Percentiles rank a stretch among this genome's conserved stretches.
phyloP scores from a whole-genome alignment of 495 filamentous ascomycete species.

The Penicillium simplicissimum region DNA sequence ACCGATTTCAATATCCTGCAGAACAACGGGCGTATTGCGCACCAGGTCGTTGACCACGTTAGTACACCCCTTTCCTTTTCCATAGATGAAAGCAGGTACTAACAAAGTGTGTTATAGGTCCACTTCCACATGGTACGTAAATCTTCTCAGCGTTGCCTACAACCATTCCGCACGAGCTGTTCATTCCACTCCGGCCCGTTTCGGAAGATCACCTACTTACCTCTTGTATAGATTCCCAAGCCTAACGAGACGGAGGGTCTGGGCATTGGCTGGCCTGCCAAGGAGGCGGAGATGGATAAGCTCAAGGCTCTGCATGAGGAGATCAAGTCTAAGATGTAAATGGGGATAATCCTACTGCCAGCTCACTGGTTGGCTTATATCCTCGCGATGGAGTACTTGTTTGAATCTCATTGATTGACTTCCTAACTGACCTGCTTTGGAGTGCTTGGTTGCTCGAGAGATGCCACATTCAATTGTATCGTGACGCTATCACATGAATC shows the following conservation, averaged over 20 bases:
- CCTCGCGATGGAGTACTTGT: background rate
- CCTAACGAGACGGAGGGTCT: conserved; percentile 83
- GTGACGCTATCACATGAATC: background rate
- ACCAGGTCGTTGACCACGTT: conserved; percentile 93
- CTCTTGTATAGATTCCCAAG: conserved; percentile 77
- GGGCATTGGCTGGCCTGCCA: conserved; percentile 74
- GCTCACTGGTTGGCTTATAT: too few relatives aligned
- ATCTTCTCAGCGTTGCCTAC: background rate
- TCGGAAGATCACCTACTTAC: conserved; percentile 16
- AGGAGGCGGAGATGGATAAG: conserved; percentile 76
- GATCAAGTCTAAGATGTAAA: conserved; percentile 86
- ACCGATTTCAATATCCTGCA: conserved; percentile 90
- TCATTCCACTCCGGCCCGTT: background rate
- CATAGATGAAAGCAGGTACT: background rate
- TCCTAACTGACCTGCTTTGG: too few relatives aligned
- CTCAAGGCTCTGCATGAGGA: conserved; percentile 79
- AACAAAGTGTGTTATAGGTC: conserved; percentile 48
- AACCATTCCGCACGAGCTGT: background rate
- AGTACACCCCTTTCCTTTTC: conserved; percentile 28
- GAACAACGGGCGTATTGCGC: conserved; percentile 93
- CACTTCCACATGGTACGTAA: conserved; percentile 86
- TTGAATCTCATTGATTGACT: background rate
- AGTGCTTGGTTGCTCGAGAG: background rate
- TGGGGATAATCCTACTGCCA: background rate
- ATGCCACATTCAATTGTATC: background rate